A percentile compares a stretch with the other conserved stretches of the same genome.
phyloP scores from a whole-genome alignment of 148 eudicot genomes.

The Hydrangea macrophylla region DNA sequence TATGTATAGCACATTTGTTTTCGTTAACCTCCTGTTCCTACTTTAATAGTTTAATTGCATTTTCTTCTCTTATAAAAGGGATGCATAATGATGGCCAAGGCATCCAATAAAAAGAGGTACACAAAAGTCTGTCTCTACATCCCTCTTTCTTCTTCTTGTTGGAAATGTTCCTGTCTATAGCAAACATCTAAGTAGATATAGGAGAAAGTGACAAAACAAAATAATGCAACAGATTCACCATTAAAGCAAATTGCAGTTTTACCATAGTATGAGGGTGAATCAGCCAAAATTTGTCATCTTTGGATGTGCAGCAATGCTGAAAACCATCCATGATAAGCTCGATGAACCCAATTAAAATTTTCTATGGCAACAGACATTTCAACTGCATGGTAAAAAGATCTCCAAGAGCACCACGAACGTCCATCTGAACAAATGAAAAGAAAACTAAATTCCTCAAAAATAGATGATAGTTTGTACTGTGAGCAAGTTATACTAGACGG shows the following conservation, averaged over 20 bases:
- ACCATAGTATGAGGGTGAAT: background rate
- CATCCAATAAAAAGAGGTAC: background rate
- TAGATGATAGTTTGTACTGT: background rate
- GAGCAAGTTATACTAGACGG: background rate
- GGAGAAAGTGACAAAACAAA: background rate
- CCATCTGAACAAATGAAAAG: constrained; percentile 53
- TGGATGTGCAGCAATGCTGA: background rate
- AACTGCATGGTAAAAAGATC: constrained; percentile 81
- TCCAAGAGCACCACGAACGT: constrained; percentile 85
- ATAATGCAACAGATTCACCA: background rate
- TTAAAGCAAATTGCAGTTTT: background rate
- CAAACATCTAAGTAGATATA: background rate
- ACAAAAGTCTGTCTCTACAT: background rate
- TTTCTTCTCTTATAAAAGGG: too few relatives aligned
- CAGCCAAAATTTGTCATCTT: background rate
- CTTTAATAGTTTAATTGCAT: too few relatives aligned
- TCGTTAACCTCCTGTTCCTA: too few relatives aligned
- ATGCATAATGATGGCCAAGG: background rate
- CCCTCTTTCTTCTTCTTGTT: background rate
- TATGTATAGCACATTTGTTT: too few relatives aligned
- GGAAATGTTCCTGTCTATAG: background rate
- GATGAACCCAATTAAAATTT: constrained; percentile 15
- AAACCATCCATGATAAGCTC: background rate
- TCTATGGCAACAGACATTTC: constrained; percentile 47
- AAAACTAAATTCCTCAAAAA: background rate